Evolutionary conservation across 148 eudicot species (phyloP).

Genomic region (Camellia japonica): DNA sequence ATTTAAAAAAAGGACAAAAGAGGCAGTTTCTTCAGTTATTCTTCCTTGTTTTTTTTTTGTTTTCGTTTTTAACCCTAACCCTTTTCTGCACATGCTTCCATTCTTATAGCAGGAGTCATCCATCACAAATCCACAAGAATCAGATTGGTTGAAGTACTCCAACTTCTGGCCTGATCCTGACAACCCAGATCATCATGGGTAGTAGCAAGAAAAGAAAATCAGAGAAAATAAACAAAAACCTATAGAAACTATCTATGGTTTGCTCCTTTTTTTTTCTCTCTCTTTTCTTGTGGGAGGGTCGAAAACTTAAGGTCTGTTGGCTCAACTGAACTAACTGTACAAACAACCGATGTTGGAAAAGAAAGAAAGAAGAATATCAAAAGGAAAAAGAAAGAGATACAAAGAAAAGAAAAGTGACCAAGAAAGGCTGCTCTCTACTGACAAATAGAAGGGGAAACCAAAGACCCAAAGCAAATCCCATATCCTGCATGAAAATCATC

Average conservation of each 20-base stretch:
- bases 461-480: constrained; percentile 24
- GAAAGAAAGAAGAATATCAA: constrained; percentile 10
- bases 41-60: background rate
- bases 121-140: constrained; percentile 51
- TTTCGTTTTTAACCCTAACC: constrained; percentile 26
- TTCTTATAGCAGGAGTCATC: constrained; percentile 61
- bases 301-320: background rate
- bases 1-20: constrained; percentile 15
- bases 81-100: background rate
- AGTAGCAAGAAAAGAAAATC: constrained; percentile 17
- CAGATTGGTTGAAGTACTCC: constrained; percentile 90
- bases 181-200: constrained; percentile 84
- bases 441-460: constrained; percentile 29
- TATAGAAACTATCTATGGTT: background rate
- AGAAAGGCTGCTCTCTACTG: constrained; percentile 45
- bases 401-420: constrained; percentile 18
- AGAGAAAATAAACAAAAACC: background rate
- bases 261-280: background rate
- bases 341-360: constrained; percentile 14
- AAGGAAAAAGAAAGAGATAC: background rate
- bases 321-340: constrained; percentile 16
- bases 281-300: background rate
- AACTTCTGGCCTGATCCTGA: constrained; percentile 86
- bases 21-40: background rate
- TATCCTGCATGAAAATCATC: constrained; percentile 47